Conservation (phyloP, 345 rosid species). For the Camelina laxa region DNA sequence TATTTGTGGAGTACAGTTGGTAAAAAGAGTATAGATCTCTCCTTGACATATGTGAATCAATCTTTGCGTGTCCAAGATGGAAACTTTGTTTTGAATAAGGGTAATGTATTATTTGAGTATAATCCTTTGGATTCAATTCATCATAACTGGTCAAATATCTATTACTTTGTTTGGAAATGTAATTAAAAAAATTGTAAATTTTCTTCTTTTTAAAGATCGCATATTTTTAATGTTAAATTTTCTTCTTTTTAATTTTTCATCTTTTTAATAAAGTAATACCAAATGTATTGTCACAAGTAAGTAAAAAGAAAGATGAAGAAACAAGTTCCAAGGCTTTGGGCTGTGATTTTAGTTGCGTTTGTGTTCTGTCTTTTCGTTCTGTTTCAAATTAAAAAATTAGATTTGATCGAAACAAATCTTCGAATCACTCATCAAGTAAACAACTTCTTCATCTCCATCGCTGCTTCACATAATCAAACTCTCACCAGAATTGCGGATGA, state of each 20-base stretch:
- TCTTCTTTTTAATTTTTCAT: neutral
- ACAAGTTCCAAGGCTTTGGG: constrained; percentile 30
- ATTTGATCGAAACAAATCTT: neutral
- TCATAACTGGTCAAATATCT: constrained; percentile 25
- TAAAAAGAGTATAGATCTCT: constrained; percentile 5
- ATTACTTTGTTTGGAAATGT: constrained; percentile 15
- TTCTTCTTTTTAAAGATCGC: neutral
- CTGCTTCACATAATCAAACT: constrained; percentile 26
- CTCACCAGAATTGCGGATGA: neutral
- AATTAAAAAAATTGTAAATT: neutral
- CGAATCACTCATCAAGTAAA: constrained; percentile 34
- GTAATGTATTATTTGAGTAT: neutral
- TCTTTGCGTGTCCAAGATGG: constrained; percentile 10
- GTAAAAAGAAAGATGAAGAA: constrained; percentile 28
- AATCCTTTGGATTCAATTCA: constrained; percentile 18
- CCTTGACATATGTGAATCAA: constrained; percentile 11
- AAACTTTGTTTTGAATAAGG: neutral
- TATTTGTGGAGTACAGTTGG: neutral
- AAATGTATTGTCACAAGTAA: neutral
- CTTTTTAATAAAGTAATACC: neutral
- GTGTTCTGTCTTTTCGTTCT: constrained; percentile 35
- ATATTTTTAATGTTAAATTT: neutral
- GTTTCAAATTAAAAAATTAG: constrained; percentile 21
- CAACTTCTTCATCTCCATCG: constrained; percentile 40
- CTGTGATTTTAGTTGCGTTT: constrained; percentile 19